These are phyloP conservation scores for Mariannaea sp. DNA, from an alignment of 2,329 filamentous ascomycete species.

Conservation along the genomic window DNA sequence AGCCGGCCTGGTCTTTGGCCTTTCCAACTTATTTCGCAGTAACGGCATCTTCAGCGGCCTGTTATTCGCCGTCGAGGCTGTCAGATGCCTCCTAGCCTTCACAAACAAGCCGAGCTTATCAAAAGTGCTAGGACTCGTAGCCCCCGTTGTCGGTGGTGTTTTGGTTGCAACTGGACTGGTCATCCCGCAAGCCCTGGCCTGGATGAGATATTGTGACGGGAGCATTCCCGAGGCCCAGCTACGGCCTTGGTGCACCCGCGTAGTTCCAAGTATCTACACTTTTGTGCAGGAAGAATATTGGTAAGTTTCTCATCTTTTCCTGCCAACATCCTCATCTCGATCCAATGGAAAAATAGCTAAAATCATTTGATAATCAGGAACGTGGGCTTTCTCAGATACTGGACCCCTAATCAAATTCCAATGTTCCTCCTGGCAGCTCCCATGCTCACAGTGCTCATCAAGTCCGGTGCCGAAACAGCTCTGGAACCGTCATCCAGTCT, in stretches of 20 bases:
- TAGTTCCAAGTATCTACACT: constrained; percentile 84
- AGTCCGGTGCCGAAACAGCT: constrained; percentile 58
- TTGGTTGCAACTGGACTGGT: constrained; percentile 69
- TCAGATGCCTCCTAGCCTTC: constrained; percentile 44
- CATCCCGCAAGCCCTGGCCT: constrained; percentile 77
- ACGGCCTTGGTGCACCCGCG: constrained; percentile 74
- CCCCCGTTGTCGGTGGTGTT: constrained; percentile 69
- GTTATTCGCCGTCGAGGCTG: constrained; percentile 68
- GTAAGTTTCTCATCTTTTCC: constrained; percentile 56
- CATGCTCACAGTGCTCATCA: constrained; percentile 66
- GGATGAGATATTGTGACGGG: constrained; percentile 67
- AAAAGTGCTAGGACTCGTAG: constrained; percentile 57
- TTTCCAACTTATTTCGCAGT: constrained; percentile 75
- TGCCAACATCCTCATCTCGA: constrained; percentile 6
- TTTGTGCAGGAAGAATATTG: constrained; percentile 92
- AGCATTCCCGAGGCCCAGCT: constrained; percentile 37
- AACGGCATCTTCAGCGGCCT: constrained; percentile 87
- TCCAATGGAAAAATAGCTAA: constrained; percentile 25
- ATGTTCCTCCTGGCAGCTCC: constrained; percentile 85
- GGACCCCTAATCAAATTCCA: constrained; percentile 84
- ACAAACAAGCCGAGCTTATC: constrained; percentile 37
- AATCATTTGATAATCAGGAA: constrained; percentile 66
- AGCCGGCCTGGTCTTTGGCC: constrained; percentile 71
- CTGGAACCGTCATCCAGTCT: constrained; percentile 27
- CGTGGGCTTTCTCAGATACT: constrained; percentile 86